phyloP scores from a whole-genome alignment of 1,139 yeast genomes.

The Scheffersomyces lignicola region DNA sequence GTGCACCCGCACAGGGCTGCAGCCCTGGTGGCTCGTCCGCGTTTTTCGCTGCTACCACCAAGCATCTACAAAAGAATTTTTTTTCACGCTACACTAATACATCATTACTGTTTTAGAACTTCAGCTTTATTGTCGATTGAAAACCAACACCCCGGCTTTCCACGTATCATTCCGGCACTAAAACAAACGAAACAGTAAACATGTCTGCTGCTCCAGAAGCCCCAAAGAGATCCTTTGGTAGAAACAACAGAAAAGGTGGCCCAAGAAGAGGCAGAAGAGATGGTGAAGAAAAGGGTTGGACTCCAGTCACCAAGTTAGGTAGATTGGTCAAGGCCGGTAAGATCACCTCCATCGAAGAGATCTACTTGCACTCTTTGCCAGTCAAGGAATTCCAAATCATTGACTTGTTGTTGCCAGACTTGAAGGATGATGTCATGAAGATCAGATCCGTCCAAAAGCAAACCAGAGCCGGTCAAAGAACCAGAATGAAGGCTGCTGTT shows the following conservation, averaged over 20 bases:
- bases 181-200: constrained; percentile 19
- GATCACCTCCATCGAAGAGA: constrained; percentile 94
- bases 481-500: constrained; percentile 99
- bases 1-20: background rate
- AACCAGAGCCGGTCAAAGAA: constrained; percentile 99
- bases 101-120: constrained; percentile 1
- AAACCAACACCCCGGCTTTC: constrained; percentile 92
- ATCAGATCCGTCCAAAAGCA: constrained; percentile 99
- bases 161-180: constrained; percentile 81
- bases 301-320: constrained; percentile 99
- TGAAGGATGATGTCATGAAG: constrained; percentile 99
- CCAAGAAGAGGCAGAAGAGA: constrained; percentile 68
- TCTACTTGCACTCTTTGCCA: constrained; percentile 99
- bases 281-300: constrained; percentile 98
- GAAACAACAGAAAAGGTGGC: constrained; percentile 62
- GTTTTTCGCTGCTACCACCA: background rate
- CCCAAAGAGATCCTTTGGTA: constrained; percentile 69
- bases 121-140: constrained; percentile 63
- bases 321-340: constrained; percentile 99
- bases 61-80: constrained; percentile 3
- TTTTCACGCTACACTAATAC: too few species aligned
- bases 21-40: background rate
- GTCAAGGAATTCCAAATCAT: constrained; percentile 99
- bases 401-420: constrained; percentile 93
- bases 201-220: constrained; percentile 60